Base-by-base conservation (phyloP, 768 basidiomycete genomes). In the Kwoniella dendrophila region DNA sequence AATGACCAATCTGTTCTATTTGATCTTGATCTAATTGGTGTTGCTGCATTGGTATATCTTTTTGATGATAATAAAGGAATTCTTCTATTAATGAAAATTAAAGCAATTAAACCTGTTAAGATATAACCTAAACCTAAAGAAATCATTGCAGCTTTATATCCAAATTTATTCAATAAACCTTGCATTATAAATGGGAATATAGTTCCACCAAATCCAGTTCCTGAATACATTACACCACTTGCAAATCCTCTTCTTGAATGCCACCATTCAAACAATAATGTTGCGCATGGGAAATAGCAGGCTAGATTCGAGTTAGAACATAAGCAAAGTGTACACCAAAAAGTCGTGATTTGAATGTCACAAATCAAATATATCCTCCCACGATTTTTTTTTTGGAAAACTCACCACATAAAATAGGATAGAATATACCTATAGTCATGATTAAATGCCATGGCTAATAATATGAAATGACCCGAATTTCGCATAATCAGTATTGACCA, bases 231-330 rank as follows among this genome's bases (percentile, higher is more conserved):
- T n/a, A 74, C 69, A 0, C 75, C 75, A 18, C 60, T 53, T 2
- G 75, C 75, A 12, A 73, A 53, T 5, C 75, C 75, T 34, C 75
- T 62, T 30, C 59, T 47, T 6, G 56, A 57, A 29, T 64, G 59
- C 64, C 74, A 77, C 75, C 75, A 75, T 50, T 77, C 71, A 53
- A 74, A 74, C 8, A 77, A 59, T 34, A 77, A 62, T n/a, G 68
- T 72, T 4, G 70, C 66, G 36, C 70, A 69, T 1, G 75, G 73
- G 22, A 76, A 53, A 51, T 76, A 76, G 24, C 48, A 29, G 1
- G 64, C 69, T 70, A 30, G 5, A n/a, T n/a, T n/a, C n/a, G n/a
- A n/a, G n/a, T n/a, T n/a, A n/a, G n/a, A n/a, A n/a, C n/a, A n/a
- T n/a, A n/a, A n/a, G n/a, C n/a, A n/a, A n/a, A n/a, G n/a, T n/a